These are phyloP conservation scores for Apocynum venetum DNA, from an alignment of 257 asterid genomes.

Conservation along the genomic window DNA sequence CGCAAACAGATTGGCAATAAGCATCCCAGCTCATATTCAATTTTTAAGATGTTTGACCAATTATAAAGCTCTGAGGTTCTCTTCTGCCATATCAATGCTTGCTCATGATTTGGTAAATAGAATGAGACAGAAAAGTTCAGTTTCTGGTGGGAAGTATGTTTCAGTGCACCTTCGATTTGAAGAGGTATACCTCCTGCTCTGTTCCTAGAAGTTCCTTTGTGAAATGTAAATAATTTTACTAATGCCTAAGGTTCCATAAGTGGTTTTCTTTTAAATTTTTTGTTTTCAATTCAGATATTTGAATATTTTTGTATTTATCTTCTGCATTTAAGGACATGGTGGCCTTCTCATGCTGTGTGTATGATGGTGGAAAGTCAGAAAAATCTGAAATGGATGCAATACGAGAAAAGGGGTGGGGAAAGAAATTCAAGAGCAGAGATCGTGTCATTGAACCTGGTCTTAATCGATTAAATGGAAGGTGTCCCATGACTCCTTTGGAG, in stretches of 20 bases:
- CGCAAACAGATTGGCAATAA: constrained; percentile 73
- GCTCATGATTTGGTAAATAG: constrained; percentile 48
- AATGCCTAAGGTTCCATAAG: neutral
- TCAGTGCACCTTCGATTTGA: constrained; percentile 85
- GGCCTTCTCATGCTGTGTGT: constrained; percentile 82
- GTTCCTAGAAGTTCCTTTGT: neutral
- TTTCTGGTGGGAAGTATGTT: constrained; percentile 59
- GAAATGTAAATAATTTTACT: neutral
- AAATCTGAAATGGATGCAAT: constrained; percentile 59
- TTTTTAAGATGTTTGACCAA: constrained; percentile 70
- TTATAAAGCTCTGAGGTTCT: constrained; percentile 77
- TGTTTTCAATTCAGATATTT: neutral
- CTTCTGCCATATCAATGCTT: constrained; percentile 50
- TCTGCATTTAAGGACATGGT: constrained; percentile 68
- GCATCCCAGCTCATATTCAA: constrained; percentile 70
- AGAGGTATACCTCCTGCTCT: constrained; percentile 40
- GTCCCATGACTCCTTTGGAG: constrained; percentile 96
- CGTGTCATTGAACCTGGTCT: constrained; percentile 53
- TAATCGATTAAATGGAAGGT: constrained; percentile 72
- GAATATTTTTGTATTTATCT: neutral
- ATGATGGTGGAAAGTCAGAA: constrained; percentile 66
- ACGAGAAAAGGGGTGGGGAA: constrained; percentile 80
- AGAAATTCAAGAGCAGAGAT: constrained; percentile 46
- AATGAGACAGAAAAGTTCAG: constrained; percentile 60
- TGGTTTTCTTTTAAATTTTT: neutral